Percentiles rank a stretch among this genome's conserved stretches.
These are phyloP conservation scores for Lactarius hatsudake DNA, from an alignment of 768 basidiomycete species.

Conservation along the genomic window DNA sequence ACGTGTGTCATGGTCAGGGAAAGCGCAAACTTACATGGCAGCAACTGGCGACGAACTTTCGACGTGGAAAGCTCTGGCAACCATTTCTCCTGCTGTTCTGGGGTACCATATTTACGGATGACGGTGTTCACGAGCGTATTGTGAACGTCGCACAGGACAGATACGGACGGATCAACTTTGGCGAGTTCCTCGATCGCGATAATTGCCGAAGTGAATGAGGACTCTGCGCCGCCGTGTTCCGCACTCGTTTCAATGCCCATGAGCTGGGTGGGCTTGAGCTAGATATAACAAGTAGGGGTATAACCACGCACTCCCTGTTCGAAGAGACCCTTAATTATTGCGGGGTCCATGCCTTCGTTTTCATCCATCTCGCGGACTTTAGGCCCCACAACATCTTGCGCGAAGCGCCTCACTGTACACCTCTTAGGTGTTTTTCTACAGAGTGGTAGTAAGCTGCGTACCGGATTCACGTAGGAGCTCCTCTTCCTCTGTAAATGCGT, in stretches of 20 bases:
- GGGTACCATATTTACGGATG: slow-evolving; percentile 78
- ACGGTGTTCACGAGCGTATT: slow-evolving; percentile 98
- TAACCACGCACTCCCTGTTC: slow-evolving; percentile 78
- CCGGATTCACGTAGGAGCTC: slow-evolving; percentile 89
- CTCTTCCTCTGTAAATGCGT: slow-evolving; percentile 91
- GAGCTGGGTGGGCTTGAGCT: slow-evolving; percentile 47
- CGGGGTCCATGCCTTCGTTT: slow-evolving; percentile 90
- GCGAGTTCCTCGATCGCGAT: slow-evolving; percentile 98
- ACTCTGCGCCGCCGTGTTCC: slow-evolving; percentile 83
- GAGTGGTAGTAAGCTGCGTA: slow-evolving; percentile 37
- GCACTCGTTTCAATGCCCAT: slow-evolving; percentile 96
- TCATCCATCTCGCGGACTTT: slow-evolving; percentile 98
- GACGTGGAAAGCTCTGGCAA: slow-evolving; percentile 76
- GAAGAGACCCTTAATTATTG: slow-evolving; percentile 82
- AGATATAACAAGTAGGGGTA: background rate
- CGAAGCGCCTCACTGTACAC: slow-evolving; percentile 77
- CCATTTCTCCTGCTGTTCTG: slow-evolving; percentile 86
- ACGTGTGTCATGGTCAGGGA: background rate
- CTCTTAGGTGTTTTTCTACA: slow-evolving; percentile 8
- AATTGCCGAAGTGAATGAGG: slow-evolving; percentile 91
- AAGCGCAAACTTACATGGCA: slow-evolving; percentile 1
- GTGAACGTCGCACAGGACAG: slow-evolving; percentile 96
- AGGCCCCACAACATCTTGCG: slow-evolving; percentile 83
- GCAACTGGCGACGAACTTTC: slow-evolving; percentile 48
- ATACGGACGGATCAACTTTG: slow-evolving; percentile 93